These are phyloP conservation scores for Geoglossum cookeanum DNA, from an alignment of 2,329 filamentous ascomycete species.

Conservation along the genomic window DNA sequence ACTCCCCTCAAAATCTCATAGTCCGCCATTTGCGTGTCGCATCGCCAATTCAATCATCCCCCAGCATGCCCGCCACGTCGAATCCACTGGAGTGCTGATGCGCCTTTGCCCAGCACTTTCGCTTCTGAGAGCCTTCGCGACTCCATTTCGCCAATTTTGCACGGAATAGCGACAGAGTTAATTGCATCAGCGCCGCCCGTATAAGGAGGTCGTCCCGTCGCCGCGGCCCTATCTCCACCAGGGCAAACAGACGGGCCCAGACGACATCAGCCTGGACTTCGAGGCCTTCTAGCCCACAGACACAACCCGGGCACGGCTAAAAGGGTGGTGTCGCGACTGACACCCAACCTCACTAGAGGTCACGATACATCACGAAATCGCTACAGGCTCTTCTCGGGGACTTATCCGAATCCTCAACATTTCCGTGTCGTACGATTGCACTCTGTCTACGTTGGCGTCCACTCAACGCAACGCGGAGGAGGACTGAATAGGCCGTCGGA, in stretches of 20 bases:
- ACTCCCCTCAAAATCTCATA: background rate
- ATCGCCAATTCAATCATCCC: constrained; percentile 1
- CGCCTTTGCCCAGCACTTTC: background rate
- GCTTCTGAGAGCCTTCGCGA: background rate
- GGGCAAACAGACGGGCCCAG: background rate
- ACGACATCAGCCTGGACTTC: background rate
- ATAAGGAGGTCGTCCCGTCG: background rate
- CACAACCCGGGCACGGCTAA: background rate
- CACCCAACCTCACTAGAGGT: background rate
- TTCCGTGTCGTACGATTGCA: background rate
- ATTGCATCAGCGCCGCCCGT: background rate
- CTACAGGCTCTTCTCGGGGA: background rate
- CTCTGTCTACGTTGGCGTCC: background rate
- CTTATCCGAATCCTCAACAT: background rate
- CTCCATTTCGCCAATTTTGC: background rate
- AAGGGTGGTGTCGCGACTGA: background rate
- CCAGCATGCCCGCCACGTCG: constrained; percentile 1
- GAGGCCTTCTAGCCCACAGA: background rate
- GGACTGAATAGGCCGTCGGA: background rate
- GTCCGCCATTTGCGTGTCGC: background rate
- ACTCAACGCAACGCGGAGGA: background rate
- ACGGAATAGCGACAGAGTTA: background rate
- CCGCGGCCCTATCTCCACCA: background rate
- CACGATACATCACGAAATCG: background rate
- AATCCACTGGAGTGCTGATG: background rate